phyloP scores from a whole-genome alignment of 805 yeast species.

The Yarrowia alimentaria region DNA sequence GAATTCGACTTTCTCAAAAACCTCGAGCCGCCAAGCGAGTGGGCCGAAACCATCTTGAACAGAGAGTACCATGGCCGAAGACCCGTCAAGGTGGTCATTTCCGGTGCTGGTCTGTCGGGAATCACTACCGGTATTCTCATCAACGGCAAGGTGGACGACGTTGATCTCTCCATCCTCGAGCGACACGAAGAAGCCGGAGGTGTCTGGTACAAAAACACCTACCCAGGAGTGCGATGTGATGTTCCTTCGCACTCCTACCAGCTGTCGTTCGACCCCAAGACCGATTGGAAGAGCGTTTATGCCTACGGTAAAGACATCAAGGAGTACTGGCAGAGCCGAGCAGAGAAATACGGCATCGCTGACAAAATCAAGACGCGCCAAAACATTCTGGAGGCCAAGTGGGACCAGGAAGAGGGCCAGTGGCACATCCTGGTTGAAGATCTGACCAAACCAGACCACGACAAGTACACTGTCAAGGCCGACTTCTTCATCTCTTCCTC shows the following conservation, averaged over 20 bases:
- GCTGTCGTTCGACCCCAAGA: slow-evolving; percentile 36
- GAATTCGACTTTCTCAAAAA: slow-evolving; percentile 14
- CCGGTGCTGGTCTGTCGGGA: slow-evolving; percentile 39
- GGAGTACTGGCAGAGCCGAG: slow-evolving; percentile 34
- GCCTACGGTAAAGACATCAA: slow-evolving; percentile 35
- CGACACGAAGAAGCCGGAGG: slow-evolving; percentile 37
- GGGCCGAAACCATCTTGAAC: slow-evolving; percentile 11
- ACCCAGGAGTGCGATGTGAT: slow-evolving; percentile 36
- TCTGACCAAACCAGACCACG: slow-evolving; percentile 5
- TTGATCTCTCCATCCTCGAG: slow-evolving; percentile 35
- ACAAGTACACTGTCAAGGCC: slow-evolving; percentile 30
- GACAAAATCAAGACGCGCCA: slow-evolving; percentile 32
- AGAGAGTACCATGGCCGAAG: slow-evolving; percentile 21
- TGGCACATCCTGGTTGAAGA: slow-evolving; percentile 29
- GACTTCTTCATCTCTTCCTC: slow-evolving; percentile 35
- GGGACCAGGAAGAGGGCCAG: slow-evolving; percentile 26
- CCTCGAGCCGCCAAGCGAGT: slow-evolving; percentile 19
- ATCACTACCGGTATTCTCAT: slow-evolving; percentile 34
- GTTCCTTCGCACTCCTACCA: slow-evolving; percentile 38
- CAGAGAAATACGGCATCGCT: slow-evolving; percentile 33
- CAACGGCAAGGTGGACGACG: slow-evolving; percentile 33
- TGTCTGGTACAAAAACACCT: slow-evolving; percentile 34
- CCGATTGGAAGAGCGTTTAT: slow-evolving; percentile 35
- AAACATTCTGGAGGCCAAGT: slow-evolving; percentile 32
- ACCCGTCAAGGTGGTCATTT: slow-evolving; percentile 32